Conservation (phyloP, 371 early-diverging fungal species). For the Mucor velutinosus region DNA sequence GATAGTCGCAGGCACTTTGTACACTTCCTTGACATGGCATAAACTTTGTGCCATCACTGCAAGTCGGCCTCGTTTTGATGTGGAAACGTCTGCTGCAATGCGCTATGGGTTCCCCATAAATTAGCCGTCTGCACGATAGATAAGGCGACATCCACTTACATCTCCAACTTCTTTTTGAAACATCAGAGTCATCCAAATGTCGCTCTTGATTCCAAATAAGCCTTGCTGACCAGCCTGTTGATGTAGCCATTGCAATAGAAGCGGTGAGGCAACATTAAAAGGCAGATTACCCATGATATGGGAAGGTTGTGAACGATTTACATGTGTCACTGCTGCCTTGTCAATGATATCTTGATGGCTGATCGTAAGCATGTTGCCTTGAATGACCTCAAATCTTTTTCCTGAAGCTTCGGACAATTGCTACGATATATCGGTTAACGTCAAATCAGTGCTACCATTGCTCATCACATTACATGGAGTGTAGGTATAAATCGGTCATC, state of each 20-base stretch:
- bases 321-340: neutral
- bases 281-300: conserved; percentile 83
- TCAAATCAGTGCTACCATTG: neutral
- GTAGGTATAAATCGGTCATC: conserved; percentile 76
- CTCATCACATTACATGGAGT: conserved; percentile 49
- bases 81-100: conserved; percentile 60
- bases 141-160: conserved; percentile 31
- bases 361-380: conserved; percentile 70
- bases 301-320: conserved; percentile 7
- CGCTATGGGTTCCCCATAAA: conserved; percentile 36
- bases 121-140: neutral
- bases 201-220: conserved; percentile 54
- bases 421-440: conserved; percentile 28
- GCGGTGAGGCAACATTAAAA: conserved; percentile 76
- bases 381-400: conserved; percentile 53
- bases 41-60: conserved; percentile 77
- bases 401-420: conserved; percentile 67
- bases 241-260: conserved; percentile 78
- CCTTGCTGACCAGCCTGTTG: conserved; percentile 58
- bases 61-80: conserved; percentile 65
- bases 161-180: conserved; percentile 87
- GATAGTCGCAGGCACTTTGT: conserved; percentile 61
- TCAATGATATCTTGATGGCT: conserved; percentile 53
- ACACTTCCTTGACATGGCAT: conserved; percentile 67
- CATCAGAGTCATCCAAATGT: conserved; percentile 79